phyloP scores from a whole-genome alignment of 2,329 filamentous ascomycete species.

The Elsinoe batatas region DNA sequence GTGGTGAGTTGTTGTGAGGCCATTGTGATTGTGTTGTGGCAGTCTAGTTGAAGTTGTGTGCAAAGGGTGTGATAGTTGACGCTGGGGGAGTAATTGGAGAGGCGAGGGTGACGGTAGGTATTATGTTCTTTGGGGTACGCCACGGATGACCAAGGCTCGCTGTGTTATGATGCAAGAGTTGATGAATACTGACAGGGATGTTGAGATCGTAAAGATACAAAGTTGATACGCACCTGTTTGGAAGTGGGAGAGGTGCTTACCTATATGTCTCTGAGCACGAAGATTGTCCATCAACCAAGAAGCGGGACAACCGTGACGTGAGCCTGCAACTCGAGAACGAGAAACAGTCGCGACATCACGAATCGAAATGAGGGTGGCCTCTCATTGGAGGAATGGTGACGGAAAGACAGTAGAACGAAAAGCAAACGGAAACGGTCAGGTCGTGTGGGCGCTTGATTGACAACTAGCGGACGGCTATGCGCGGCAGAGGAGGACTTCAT shows the following conservation, averaged over 20 bases:
- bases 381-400: slow-evolving; percentile 2
- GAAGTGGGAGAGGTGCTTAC: not conserved
- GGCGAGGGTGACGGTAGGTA: not conserved
- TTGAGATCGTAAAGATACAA: not conserved
- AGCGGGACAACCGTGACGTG: not conserved
- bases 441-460: slow-evolving; percentile 10
- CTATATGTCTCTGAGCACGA: slow-evolving; percentile 10
- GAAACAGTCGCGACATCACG: slow-evolving; percentile 6
- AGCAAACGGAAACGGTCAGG: slow-evolving; percentile 12
- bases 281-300: not conserved
- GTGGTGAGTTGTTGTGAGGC: not conserved
- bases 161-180: no score
- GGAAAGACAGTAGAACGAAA: slow-evolving; percentile 10
- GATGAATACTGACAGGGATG: no score
- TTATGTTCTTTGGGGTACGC: no score
- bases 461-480: slow-evolving; percentile 9
- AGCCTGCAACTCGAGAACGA: not conserved
- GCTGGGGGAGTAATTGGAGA: not conserved
- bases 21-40: not conserved
- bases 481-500: slow-evolving; percentile 3
- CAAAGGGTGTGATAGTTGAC: not conserved
- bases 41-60: not conserved
- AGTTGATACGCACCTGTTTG: not conserved
- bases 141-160: no score
- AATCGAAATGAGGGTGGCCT: not conserved